Evolutionary conservation across 129 eudicot genomes (phyloP).

Genomic region (Flaveria linearis): DNA sequence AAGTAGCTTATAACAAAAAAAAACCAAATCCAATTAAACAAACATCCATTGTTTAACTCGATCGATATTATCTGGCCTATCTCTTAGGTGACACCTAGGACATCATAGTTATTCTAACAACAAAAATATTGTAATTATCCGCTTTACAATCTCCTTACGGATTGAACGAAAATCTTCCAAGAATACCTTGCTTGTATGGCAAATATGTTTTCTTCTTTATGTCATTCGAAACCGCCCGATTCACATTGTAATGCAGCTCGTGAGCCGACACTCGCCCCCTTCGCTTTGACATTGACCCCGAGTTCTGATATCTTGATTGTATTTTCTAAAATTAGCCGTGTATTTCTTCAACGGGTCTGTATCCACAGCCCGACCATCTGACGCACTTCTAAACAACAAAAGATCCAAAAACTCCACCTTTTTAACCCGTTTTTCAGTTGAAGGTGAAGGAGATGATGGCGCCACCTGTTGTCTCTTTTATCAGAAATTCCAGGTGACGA

Average conservation of each 20-base stretch:
- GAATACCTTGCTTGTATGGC: constrained; percentile 85
- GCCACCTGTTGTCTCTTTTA: too few relatives aligned
- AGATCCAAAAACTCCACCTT: constrained; percentile 69
- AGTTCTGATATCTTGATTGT: constrained; percentile 39
- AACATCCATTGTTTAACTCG: too few relatives aligned
- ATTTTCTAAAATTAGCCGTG: constrained; percentile 40
- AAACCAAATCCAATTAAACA: too few relatives aligned
- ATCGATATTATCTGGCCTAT: too few relatives aligned
- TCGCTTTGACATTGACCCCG: constrained; percentile 44
- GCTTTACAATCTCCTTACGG: constrained; percentile 21
- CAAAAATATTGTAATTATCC: not conserved
- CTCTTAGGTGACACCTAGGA: not conserved
- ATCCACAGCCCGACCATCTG: constrained; percentile 81
- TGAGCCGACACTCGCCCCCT: constrained; percentile 73
- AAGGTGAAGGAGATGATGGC: too few relatives aligned
- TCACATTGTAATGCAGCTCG: constrained; percentile 72
- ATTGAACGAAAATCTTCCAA: constrained; percentile 64
- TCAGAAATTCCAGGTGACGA: constrained; percentile 67
- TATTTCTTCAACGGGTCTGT: constrained; percentile 71
- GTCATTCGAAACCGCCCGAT: constrained; percentile 68
- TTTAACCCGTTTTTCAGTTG: constrained; percentile 23
- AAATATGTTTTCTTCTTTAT: constrained; percentile 82
- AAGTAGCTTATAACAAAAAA: too few relatives aligned
- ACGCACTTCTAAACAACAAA: constrained; percentile 80
- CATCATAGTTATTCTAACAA: not conserved